Evolutionary conservation across 768 basidiomycete species (phyloP), one percentile per base, ranked within the genome.

Genomic region (Cubamyces sp.): DNA sequence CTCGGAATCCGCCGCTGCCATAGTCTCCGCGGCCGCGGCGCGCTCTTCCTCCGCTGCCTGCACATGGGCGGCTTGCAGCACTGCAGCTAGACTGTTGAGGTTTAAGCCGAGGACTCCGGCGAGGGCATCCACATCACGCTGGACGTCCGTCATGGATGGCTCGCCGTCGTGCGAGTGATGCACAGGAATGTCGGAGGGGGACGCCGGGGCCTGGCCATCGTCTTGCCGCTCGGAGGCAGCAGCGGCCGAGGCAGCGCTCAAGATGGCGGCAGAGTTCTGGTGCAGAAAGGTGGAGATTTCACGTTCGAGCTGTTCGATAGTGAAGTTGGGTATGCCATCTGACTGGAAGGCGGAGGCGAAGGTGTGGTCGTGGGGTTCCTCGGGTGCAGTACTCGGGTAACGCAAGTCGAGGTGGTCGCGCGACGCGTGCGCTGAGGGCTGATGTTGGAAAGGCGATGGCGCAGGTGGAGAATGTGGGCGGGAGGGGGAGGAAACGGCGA

Each of bases 51-150:
- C 81, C 15, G 78, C 74, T 30, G 79, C 81, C 42, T 84, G 86
- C 4, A 85, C 85, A 52, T 90, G 87, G 9, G 87, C 91, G 55
- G 89, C 91, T 64, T 92, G 89, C 30, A 92, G 77, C 66, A 91
- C 87, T 50, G 90, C 90, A n/a, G 87, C 90, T 50, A 93, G 82
- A 4, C 85, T 83, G 64, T 79, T 83, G 46, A 88, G 75, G 39
- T 81, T 80, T n/a, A 87, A 74, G 50, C 80, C 60, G 26, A 68
- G 51, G 26, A 59, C 52, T 21, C 59, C 55, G n/a, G 70, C 73
- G 45, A 60, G 55, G 18, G 69, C 69, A 3, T 73, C 74, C 68
- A 70, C 68, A 68, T 61, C 63, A 53, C 57, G 61, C 9, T 63
- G 43, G 45, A 54, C 41, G 23, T 54, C 53, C 18, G 51, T 28